Conservation (phyloP, 208 protist genomes). For the Sergeia podlipaevii region DNA sequence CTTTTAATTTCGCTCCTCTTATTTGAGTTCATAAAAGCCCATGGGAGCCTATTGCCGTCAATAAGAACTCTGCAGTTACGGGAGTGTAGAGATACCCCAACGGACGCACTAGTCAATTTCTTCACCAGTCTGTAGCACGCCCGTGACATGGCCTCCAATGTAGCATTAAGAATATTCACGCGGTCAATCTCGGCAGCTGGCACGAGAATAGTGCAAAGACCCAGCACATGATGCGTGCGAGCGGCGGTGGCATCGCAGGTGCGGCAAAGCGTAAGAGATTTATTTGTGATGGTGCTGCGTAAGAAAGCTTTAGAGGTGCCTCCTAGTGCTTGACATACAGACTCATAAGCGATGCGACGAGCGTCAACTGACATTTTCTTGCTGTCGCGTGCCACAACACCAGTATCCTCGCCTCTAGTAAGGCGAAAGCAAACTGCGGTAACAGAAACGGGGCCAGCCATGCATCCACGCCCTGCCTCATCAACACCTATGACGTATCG, state of each 20-base stretch:
- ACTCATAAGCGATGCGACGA: conserved; percentile 13
- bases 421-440: conserved; percentile 32
- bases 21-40: conserved; percentile 26
- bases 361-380: conserved; percentile 21
- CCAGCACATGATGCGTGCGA: conserved; percentile 12
- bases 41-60: conserved; percentile 42
- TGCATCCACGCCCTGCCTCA: conserved; percentile 54
- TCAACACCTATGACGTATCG: conserved; percentile 46
- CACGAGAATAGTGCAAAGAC: conserved; percentile 19
- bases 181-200: conserved; percentile 24
- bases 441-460: conserved; percentile 48
- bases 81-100: not conserved
- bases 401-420: not conserved
- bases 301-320: too few species aligned
- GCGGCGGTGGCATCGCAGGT: not conserved
- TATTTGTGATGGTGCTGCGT: not conserved
- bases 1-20: conserved; percentile 3
- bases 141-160: conserved; percentile 47
- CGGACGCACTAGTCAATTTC: conserved; percentile 9
- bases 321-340: conserved; percentile 17
- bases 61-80: conserved; percentile 25
- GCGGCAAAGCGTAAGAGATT: not conserved
- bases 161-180: conserved; percentile 54
- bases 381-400: conserved; percentile 28
- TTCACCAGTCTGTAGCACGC: conserved; percentile 19